Conservation (phyloP, 2,329 filamentous ascomycete species). For the Nannizziopsis barbatae region DNA sequence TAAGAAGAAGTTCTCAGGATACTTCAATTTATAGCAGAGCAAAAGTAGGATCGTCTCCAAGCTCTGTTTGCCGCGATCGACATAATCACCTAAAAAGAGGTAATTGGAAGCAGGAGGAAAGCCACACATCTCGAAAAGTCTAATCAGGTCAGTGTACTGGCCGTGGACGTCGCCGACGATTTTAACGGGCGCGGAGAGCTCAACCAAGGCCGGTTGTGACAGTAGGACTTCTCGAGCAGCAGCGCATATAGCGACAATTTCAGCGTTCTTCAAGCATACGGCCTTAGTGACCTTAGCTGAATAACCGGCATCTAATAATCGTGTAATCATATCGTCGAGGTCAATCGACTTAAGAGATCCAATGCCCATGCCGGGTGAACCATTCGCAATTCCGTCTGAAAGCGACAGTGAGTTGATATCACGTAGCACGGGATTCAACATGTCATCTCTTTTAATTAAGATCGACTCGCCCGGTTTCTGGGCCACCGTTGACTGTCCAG, state of each 20-base stretch:
- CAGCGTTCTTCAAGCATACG: constrained; percentile 92
- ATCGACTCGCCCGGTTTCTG: constrained; percentile 80
- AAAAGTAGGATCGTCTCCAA: constrained; percentile 87
- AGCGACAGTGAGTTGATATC: constrained; percentile 28
- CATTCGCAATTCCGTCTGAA: constrained; percentile 30
- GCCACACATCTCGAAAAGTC: constrained; percentile 97
- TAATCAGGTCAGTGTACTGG: constrained; percentile 89
- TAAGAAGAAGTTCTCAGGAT: constrained; percentile 93
- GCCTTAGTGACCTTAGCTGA: constrained; percentile 95
- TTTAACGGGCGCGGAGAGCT: constrained; percentile 90
- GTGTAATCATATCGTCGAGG: constrained; percentile 92
- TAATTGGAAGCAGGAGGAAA: constrained; percentile 89
- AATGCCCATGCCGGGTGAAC: constrained; percentile 61
- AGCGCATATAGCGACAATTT: constrained; percentile 87
- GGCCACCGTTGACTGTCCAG: constrained; percentile 43
- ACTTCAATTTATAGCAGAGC: constrained; percentile 94
- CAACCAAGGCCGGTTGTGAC: constrained; percentile 80
- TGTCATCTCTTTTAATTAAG: constrained; percentile 66
- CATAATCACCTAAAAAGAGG: constrained; percentile 89
- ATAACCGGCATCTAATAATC: constrained; percentile 87
- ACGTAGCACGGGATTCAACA: constrained; percentile 54
- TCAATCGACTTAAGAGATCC: constrained; percentile 85
- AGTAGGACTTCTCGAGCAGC: constrained; percentile 81
- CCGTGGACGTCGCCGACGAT: constrained; percentile 96
- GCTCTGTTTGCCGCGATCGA: constrained; percentile 91